A percentile compares a stretch with the other conserved stretches of the same genome.
Evolutionary conservation across 23 red algal genomes (phyloP).

Genomic region (Gracilariopsis chorda): DNA sequence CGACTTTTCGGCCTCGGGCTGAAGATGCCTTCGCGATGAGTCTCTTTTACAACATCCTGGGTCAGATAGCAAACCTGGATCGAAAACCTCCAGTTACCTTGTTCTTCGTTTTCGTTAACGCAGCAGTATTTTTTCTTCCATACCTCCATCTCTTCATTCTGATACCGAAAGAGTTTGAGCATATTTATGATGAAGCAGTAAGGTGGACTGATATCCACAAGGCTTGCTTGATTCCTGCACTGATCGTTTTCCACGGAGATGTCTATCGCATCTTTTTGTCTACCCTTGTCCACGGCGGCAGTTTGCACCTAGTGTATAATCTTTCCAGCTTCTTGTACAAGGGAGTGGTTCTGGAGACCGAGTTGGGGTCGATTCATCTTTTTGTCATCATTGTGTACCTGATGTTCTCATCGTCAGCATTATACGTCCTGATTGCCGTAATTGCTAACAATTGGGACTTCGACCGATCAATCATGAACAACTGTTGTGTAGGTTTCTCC

Average conservation of each 20-base stretch:
- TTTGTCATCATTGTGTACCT: constrained; percentile 47
- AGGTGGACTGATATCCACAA: neutral
- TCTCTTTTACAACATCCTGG: neutral
- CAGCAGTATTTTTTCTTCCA: constrained; percentile 22
- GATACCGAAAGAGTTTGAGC: neutral
- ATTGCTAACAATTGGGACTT: constrained; percentile 1
- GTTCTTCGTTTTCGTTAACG: constrained; percentile 13
- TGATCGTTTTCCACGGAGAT: neutral
- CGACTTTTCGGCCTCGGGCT: neutral
- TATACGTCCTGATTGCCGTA: constrained; percentile 34
- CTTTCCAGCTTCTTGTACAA: constrained; percentile 41
- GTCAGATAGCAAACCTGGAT: neutral
- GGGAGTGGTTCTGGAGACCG: constrained; percentile 23
- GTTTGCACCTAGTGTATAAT: constrained; percentile 51
- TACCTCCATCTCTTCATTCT: constrained; percentile 12
- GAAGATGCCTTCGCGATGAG: constrained; percentile 1
- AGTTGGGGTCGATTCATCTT: constrained; percentile 22
- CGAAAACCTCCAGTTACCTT: constrained; percentile 37
- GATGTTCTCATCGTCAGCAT: neutral
- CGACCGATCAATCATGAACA: constrained; percentile 14
- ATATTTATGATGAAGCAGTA: neutral
- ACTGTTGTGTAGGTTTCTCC: constrained; percentile 47
- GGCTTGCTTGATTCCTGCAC: constrained; percentile 22
- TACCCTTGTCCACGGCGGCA: constrained; percentile 6
- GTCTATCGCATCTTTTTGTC: constrained; percentile 21